phyloP scores from a whole-genome alignment of 495 filamentous ascomycete species.

The Neurospora sp. region DNA sequence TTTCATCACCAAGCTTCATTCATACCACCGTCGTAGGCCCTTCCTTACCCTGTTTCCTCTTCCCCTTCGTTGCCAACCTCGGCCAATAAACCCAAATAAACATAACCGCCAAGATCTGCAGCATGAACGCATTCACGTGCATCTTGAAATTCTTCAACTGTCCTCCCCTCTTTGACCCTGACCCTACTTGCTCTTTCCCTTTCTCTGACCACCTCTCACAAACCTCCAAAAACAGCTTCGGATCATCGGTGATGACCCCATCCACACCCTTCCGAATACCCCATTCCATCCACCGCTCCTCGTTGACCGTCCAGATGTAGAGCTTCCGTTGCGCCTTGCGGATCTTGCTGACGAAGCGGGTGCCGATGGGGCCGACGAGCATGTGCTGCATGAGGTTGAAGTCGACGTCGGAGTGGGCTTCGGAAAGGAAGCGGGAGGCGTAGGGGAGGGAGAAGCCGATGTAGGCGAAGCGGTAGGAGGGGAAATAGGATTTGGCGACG shows the following conservation, averaged over 20 bases:
- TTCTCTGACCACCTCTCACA: slow-evolving; percentile 15
- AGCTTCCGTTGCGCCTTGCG: slow-evolving; percentile 45
- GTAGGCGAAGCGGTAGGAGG: slow-evolving; percentile 55
- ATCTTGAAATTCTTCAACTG: neutral
- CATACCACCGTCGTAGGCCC: neutral
- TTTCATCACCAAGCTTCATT: neutral
- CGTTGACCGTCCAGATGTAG: slow-evolving; percentile 81
- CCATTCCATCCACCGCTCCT: slow-evolving; percentile 65
- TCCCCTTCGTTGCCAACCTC: slow-evolving; percentile 4
- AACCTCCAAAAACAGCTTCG: slow-evolving; percentile 35
- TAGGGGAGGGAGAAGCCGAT: slow-evolving; percentile 64
- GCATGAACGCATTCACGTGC: slow-evolving; percentile 11
- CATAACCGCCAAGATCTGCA: slow-evolving; percentile 9
- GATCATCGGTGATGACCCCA: slow-evolving; percentile 50
- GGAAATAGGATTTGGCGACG: slow-evolving; percentile 49
- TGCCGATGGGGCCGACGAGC: slow-evolving; percentile 54
- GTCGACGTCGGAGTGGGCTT: slow-evolving; percentile 43
- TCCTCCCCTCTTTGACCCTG: neutral
- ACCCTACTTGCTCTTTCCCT: neutral
- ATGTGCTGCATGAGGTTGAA: slow-evolving; percentile 65
- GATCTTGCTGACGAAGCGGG: slow-evolving; percentile 52
- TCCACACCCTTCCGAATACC: slow-evolving; percentile 38
- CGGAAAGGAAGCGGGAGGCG: slow-evolving; percentile 54
- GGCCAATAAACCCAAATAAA: slow-evolving; percentile 10
- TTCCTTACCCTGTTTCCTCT: neutral